Evolutionary conservation across 2,329 filamentous ascomycete genomes (phyloP).

Genomic region (Pseudocercospora musae): DNA sequence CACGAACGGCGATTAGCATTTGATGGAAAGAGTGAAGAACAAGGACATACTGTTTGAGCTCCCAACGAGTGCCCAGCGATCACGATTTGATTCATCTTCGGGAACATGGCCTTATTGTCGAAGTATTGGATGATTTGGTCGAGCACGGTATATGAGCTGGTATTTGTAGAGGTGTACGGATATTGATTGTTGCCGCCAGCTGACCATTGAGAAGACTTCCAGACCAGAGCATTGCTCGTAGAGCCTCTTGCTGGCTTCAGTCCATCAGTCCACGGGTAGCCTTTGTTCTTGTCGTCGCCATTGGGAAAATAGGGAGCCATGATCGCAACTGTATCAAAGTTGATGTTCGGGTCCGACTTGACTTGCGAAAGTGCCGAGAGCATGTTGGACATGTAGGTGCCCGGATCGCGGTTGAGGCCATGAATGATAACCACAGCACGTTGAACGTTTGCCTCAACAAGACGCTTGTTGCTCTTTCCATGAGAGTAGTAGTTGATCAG

Average conservation of each 20-base stretch:
- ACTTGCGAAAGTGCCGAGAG: slow-evolving; percentile 34
- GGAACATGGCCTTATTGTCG: slow-evolving; percentile 33
- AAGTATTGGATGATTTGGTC: slow-evolving; percentile 39
- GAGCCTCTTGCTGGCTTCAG: slow-evolving; percentile 28
- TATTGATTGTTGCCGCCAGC: slow-evolving; percentile 37
- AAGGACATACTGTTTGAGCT: slow-evolving; percentile 31
- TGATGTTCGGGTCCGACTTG: slow-evolving; percentile 26
- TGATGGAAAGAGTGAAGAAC: neutral
- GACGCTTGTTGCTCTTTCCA: slow-evolving; percentile 26
- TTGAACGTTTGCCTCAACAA: slow-evolving; percentile 29
- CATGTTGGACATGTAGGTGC: slow-evolving; percentile 34
- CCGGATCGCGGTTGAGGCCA: slow-evolving; percentile 35
- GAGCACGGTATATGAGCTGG: slow-evolving; percentile 35
- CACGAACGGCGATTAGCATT: neutral
- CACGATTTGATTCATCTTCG: slow-evolving; percentile 38
- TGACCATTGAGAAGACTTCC: slow-evolving; percentile 37
- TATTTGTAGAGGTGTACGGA: slow-evolving; percentile 27
- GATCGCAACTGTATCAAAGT: slow-evolving; percentile 33
- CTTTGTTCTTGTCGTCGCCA: slow-evolving; percentile 35
- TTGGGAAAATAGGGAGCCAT: slow-evolving; percentile 38
- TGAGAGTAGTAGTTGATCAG: slow-evolving; percentile 37
- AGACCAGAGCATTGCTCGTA: slow-evolving; percentile 35
- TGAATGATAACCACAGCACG: slow-evolving; percentile 38
- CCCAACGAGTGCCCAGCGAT: slow-evolving; percentile 39
- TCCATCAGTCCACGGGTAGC: slow-evolving; percentile 36